Base-by-base conservation (phyloP, 306 rosid genomes). In the Gastrolobium villosum region DNA sequence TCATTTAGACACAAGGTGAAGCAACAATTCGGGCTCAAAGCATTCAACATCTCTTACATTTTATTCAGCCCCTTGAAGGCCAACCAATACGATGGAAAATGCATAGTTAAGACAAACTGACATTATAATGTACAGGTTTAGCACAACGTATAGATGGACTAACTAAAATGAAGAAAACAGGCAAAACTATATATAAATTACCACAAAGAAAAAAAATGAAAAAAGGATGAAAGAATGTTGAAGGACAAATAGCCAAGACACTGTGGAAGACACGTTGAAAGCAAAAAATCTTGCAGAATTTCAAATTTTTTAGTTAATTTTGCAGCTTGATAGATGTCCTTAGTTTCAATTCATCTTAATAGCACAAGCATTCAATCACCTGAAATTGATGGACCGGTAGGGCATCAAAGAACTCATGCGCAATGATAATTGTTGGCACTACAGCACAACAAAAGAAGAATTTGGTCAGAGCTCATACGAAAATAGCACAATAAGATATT, bases 321-420 rank as follows among this genome's bases (percentile, higher is more conserved):
- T 57, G 62, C 77, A 37, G 53, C 79, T 50, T 65, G 26, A 50
- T 65, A 35, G 49, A 57, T 61, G 40, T 14, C 54, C 46, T 44
- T 54, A 43, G 57, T 48, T 78, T 56, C 31, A 82, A 75, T 79
- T 61, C 55, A 41, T 46, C 10, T 10, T 55, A 69, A 53, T n/a
- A 37, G 74, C 78, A 78, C 68, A 61, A 40, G 39, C 43, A 54
- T 74, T 60, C 52, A 14, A 41, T 34, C 31, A 84, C 99, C 99
- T 93, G 99, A 86, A 95, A 93, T 75, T 93, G 99, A 86, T 95
- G 94, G 83, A 95, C 88, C 6, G 99, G 99, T 40, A 95, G 78
- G 49, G 99, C 99, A 79, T 95, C 99, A 81, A 84, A 95, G 71
- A 93, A 95, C 80, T 95, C 99, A 4, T 95, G 99, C 0, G 98